Evolutionary conservation across 2,329 filamentous ascomycete species (phyloP), one percentile per base, ranked within the genome.

Genomic region (Canariomyces notabilis): DNA sequence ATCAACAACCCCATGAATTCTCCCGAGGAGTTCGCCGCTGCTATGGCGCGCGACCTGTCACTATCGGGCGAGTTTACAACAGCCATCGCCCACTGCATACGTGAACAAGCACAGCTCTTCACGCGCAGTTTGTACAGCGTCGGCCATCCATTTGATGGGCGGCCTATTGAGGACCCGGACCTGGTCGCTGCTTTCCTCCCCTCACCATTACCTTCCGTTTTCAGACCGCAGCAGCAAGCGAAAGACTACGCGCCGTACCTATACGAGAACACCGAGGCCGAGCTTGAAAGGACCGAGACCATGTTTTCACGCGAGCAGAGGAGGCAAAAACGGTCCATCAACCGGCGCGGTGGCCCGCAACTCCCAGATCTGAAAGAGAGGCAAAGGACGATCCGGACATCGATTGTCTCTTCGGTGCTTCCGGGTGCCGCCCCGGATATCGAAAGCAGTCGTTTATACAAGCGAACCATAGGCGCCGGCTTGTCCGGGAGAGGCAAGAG

Each of bases 321-420:
- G 57, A 81, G 90, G 42, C 90, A 97, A 68, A 98, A 98, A 71
- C 82, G 93, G 38, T 95, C 93, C 6, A 87, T 95, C 58, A 97
- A 96, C 64, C 79, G 93, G 52, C 82, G 93, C 59, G 93, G 93
- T 53, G 93, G 93, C 0, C 93, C 93, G 5, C 86, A 88, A 49
- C 72, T 98, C 33, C 93, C 93, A n/a, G 93, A 98, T 68, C 80
- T 98, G 48, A 95, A 94, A 64, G 93, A 98, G 59, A 80, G 90
- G 44, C 91, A 93, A 67, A 82, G 91, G 42, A 97, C 93, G 1
- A 91, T 97, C 46, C 82, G 93, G 37, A 96, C 91, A 0, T 76
- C 96, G 56, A 79, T 97, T 42, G 89, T 98, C 1, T 96, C 91
- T 8, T 90, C 88, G 3, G 89, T 95, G 16, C 79, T 98, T 48